Evolutionary conservation across 192 early-diverging fungal genomes (phyloP).

Genomic region (Kappamyces sp.): DNA sequence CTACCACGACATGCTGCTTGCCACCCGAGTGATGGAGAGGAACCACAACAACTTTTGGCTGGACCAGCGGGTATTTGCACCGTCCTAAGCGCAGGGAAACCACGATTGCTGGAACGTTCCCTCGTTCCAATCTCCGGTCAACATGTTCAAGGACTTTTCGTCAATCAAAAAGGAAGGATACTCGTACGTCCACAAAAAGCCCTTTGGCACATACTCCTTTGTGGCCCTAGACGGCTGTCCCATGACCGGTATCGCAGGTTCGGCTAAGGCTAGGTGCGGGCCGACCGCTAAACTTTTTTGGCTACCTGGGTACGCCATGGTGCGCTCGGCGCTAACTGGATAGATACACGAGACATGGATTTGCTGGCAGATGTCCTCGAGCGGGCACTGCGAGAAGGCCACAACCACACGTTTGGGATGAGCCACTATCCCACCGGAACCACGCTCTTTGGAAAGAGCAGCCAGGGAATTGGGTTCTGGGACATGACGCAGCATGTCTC

Average conservation of each 20-base stretch:
- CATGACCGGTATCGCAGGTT: not conserved
- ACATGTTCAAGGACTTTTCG: conserved; percentile 56
- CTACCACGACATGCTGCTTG: conserved; percentile 60
- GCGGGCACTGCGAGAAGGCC: conserved; percentile 19
- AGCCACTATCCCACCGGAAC: conserved; percentile 74
- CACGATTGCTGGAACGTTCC: conserved; percentile 89
- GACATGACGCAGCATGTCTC: conserved; percentile 58
- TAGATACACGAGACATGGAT: conserved; percentile 66
- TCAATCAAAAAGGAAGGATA: conserved; percentile 21
- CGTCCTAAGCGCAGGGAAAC: conserved; percentile 49
- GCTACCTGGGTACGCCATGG: conserved; percentile 43
- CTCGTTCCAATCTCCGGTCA: conserved; percentile 48
- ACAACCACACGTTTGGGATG: conserved; percentile 67
- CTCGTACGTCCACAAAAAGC: conserved; percentile 28
- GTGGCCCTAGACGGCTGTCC: conserved; percentile 77
- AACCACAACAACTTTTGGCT: conserved; percentile 63
- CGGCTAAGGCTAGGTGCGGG: conserved; percentile 43
- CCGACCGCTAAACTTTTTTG: conserved; percentile 88
- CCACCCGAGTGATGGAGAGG: conserved; percentile 36
- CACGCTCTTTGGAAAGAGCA: conserved; percentile 63
- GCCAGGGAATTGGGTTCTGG: conserved; percentile 50
- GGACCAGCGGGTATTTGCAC: conserved; percentile 55
- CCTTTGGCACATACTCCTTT: conserved; percentile 77
- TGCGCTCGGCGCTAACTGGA: too few species aligned
- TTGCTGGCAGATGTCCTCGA: conserved; percentile 51